Base-by-base conservation (phyloP, 768 basidiomycete species). In the Leucosporidium scottii region DNA sequence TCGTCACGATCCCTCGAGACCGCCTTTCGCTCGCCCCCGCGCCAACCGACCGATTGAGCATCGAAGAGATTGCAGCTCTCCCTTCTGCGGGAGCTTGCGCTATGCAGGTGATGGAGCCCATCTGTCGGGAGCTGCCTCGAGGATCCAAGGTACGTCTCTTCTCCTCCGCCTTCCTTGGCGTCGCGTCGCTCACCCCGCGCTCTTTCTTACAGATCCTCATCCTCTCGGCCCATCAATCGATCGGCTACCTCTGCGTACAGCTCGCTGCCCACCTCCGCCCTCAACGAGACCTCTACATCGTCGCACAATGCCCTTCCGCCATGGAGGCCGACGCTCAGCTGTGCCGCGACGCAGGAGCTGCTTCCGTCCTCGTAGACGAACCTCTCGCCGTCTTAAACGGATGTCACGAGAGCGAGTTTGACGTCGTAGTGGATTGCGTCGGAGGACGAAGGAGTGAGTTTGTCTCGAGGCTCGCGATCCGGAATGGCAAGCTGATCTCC, bases 351-450 rank as follows among this genome's bases (percentile, higher is more conserved):
- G 66, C 69, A 2, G 74, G 74, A 5, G 74, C 73, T 15, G 67
- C 69, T 9, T 73, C 72, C 17, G 71, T 73, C 2, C 13, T 75
- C 9, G 59, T 71, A 9, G 76, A 74, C 25, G 76, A 77, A 23
- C 63, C 71, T 20, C 57, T 74, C 18, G 65, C 68, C 18, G 72
- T 71, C 18, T 61, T 77, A 54, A 62, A 74, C 53, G 51, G 59
- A 1, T 54, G 73, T 30, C 72, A 74, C 59, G 76, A 77, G 59
- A 71, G 72, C 6, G 68, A 63, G 28, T 77, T 75, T 62, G 75
- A 76, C 28, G 72, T 72, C 17, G 74, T 77, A 1, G 61, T 77
- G 20, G 75, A 77, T 63, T 74, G 73, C 18, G 67, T 74, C 12
- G 76, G 73, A 27, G 74, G 71, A 5, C 50, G 70, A 9, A 57